Evolutionary conservation across 352 stramenopile species (phyloP).

Genomic region (Pelagophyceae sp.): DNA sequence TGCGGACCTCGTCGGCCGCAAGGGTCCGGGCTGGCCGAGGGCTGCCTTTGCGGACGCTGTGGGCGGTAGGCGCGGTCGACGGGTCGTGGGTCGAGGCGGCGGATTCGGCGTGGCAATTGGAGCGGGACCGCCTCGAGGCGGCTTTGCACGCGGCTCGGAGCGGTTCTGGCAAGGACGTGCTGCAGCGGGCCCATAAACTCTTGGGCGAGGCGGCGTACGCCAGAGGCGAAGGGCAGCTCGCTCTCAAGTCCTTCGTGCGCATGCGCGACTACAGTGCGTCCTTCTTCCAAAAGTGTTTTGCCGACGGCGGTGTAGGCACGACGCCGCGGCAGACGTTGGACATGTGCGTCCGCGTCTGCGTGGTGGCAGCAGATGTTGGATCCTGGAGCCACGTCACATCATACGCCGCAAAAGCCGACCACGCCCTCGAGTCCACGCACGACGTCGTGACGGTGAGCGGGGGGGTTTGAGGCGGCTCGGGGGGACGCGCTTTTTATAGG

Average conservation of each 20-base stretch:
- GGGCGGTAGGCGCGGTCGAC: background rate
- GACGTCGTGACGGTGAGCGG: background rate
- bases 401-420: slow-evolving; percentile 6
- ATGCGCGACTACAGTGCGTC: background rate
- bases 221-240: background rate
- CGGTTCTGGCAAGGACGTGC: background rate
- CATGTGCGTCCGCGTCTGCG: background rate
- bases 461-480: background rate
- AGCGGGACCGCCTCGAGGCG: background rate
- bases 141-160: background rate
- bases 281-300: background rate
- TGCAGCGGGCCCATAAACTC: background rate
- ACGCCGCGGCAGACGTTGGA: background rate
- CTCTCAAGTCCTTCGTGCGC: slow-evolving; percentile 4
- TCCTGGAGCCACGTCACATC: background rate
- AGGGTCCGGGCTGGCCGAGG: too few species aligned
- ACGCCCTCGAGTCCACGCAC: slow-evolving; percentile 1
- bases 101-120: background rate
- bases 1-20: too few species aligned
- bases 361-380: background rate
- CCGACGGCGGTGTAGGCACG: too few species aligned
- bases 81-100: background rate
- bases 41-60: too few species aligned
- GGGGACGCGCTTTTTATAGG: too few species aligned
- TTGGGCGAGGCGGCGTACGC: background rate